phyloP scores from a whole-genome alignment of 176 grass and related monocot species.

The Rhynchospora tenuis region DNA sequence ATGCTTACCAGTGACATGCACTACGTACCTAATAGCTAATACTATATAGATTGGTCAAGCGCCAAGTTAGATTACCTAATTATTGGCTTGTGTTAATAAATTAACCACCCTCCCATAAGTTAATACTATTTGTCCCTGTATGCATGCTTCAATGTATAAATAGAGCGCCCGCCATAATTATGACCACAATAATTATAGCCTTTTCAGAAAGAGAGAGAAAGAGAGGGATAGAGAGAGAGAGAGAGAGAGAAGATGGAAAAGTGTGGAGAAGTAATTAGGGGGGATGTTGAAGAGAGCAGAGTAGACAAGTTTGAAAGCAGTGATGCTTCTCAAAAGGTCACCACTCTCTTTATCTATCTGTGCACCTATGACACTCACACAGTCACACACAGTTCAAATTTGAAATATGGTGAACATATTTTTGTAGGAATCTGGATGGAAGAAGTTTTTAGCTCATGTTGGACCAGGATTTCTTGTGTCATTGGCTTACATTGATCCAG shows the following conservation, averaged over 20 bases:
- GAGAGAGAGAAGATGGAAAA: constrained; percentile 9
- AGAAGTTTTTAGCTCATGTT: constrained; percentile 67
- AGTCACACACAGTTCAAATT: background rate
- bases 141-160: constrained; percentile 4
- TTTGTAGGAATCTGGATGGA: constrained; percentile 57
- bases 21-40: background rate
- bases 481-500: constrained; percentile 86
- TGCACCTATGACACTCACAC: background rate
- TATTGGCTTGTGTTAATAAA: background rate
- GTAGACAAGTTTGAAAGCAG: constrained; percentile 10
- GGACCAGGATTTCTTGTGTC: constrained; percentile 95
- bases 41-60: background rate
- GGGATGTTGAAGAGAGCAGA: constrained; percentile 17
- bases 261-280: background rate
- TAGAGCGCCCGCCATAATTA: background rate
- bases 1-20: background rate
- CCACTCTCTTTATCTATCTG: background rate
- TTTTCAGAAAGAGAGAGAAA: background rate
- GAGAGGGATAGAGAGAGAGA: background rate
- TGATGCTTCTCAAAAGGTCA: constrained; percentile 17
- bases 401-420: background rate
- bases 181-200: background rate
- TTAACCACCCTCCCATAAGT: background rate
- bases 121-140: constrained; percentile 1
- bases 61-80: background rate